phyloP scores from a whole-genome alignment of 306 rosid genomes.

The Cotoneaster glaucophyllus region DNA sequence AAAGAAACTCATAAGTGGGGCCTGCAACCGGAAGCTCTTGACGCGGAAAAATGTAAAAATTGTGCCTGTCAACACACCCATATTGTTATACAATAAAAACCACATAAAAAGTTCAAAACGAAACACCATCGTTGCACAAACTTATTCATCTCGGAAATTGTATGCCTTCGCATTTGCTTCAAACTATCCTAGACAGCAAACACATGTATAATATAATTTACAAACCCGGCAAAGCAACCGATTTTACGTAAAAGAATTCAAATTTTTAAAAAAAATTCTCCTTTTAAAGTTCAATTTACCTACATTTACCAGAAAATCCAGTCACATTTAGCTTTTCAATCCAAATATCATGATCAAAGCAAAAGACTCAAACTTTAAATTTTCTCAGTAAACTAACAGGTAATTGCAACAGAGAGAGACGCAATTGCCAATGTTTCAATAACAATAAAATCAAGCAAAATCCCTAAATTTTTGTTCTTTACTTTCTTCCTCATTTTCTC shows the following conservation, averaged over 20 bases:
- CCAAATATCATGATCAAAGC: background rate
- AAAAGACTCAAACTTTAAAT: background rate
- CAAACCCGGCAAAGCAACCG: background rate
- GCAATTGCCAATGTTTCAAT: background rate
- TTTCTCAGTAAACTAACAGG: background rate
- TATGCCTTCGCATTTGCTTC: background rate
- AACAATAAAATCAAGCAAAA: background rate
- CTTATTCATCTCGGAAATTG: background rate
- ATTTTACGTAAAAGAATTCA: background rate
- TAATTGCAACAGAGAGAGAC: background rate
- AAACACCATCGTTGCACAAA: background rate
- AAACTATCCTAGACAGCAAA: background rate
- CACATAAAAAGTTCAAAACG: background rate
- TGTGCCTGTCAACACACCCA: conserved; percentile 50
- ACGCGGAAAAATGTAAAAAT: conserved; percentile 84
- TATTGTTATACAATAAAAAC: background rate
- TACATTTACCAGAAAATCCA: background rate
- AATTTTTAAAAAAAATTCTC: background rate
- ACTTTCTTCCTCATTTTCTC: background rate
- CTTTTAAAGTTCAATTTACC: background rate
- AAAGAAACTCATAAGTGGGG: conserved; percentile 65
- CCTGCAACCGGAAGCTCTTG: conserved; percentile 50
- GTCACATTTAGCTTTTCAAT: background rate
- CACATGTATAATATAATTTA: background rate
- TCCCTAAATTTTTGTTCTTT: background rate